phyloP scores from a whole-genome alignment of 495 filamentous ascomycete species.

The Lophiotrema nucula region DNA sequence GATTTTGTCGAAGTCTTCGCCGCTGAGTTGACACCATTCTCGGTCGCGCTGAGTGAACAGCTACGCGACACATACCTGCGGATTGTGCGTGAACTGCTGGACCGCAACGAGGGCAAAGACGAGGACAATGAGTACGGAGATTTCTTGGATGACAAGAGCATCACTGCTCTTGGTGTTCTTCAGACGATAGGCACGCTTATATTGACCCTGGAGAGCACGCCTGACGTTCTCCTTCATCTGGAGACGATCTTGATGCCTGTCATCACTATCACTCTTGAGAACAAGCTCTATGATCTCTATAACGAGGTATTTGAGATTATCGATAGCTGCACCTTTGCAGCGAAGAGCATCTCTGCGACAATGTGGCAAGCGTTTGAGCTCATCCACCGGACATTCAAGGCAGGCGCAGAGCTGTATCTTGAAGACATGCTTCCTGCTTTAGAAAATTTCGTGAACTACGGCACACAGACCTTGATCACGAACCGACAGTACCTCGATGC shows the following conservation, averaged over 20 bases:
- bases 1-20: constrained; percentile 99
- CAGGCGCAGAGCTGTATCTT: constrained; percentile 93
- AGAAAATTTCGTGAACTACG: constrained; percentile 95
- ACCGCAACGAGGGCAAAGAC: constrained; percentile 69
- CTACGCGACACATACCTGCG: constrained; percentile 93
- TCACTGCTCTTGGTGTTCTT: constrained; percentile 91
- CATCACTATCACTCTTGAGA: constrained; percentile 90
- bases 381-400: constrained; percentile 95
- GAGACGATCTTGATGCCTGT: constrained; percentile 96
- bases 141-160: constrained; percentile 96
- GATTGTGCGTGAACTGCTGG: constrained; percentile 86
- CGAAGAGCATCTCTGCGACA: constrained; percentile 87
- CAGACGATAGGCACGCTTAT: constrained; percentile 98
- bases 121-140: constrained; percentile 80
- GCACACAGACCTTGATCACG: constrained; percentile 71
- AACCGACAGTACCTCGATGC: constrained; percentile 84
- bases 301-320: constrained; percentile 99
- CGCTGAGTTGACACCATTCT: constrained; percentile 90
- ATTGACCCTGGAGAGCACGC: constrained; percentile 92
- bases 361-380: constrained; percentile 99
- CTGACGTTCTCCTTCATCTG: constrained; percentile 87
- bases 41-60: constrained; percentile 95
- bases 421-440: constrained; percentile 98
- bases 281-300: constrained; percentile 95
- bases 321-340: constrained; percentile 98